A percentile compares a stretch with the other conserved stretches of the same genome.
These are phyloP conservation scores for Aspergillus cejpii DNA, from an alignment of 2,329 filamentous ascomycete genomes.

Conservation along the genomic window DNA sequence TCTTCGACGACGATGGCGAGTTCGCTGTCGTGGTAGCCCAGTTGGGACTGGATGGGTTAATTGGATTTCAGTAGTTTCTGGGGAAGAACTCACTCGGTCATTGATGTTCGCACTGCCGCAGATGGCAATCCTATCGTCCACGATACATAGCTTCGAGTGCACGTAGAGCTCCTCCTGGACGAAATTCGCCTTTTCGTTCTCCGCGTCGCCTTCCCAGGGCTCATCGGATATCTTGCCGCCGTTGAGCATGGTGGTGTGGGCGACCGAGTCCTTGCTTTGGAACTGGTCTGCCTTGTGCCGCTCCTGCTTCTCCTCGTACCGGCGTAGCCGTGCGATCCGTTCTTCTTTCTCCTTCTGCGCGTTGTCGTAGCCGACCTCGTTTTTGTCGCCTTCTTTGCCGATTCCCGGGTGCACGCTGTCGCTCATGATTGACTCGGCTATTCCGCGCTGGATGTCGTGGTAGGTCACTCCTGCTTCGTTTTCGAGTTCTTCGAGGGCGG, in stretches of 20 bases:
- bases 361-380: constrained; percentile 35
- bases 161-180: constrained; percentile 96
- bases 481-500: constrained; percentile 65
- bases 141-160: constrained; percentile 78
- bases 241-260: constrained; percentile 75
- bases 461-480: constrained; percentile 76
- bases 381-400: constrained; percentile 42
- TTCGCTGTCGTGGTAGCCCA: constrained; percentile 78
- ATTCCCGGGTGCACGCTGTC: constrained; percentile 55
- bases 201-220: constrained; percentile 65
- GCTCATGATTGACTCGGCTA: constrained; percentile 83
- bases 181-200: constrained; percentile 78
- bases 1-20: constrained; percentile 88
- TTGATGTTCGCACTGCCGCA: constrained; percentile 70
- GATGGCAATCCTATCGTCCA: constrained; percentile 73
- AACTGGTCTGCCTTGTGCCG: constrained; percentile 17
- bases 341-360: constrained; percentile 37
- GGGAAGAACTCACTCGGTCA: constrained; percentile 45
- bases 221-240: constrained; percentile 60
- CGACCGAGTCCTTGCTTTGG: constrained; percentile 51
- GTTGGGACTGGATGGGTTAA: constrained; percentile 52
- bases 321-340: constrained; percentile 36
- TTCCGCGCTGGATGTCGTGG: constrained; percentile 75
- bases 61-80: not conserved
- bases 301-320: constrained; percentile 18